phyloP scores from a whole-genome alignment of 129 eudicot genomes.

The Logfia minima region DNA sequence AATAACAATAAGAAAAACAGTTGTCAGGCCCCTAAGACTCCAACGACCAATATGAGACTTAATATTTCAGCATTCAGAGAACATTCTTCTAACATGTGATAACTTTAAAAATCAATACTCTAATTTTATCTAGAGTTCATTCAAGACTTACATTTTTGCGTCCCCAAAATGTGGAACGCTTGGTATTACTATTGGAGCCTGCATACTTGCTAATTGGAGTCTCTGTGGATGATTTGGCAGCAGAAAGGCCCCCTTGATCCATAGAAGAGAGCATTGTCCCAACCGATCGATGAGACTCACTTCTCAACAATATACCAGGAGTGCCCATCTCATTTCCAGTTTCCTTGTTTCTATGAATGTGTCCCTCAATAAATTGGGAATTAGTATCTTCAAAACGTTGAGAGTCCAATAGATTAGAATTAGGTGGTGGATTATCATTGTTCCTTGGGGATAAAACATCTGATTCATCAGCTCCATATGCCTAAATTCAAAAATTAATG shows the following conservation, averaged over 20 bases:
- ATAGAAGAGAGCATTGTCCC: slow-evolving; percentile 80
- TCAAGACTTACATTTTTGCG: slow-evolving; percentile 59
- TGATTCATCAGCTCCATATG: slow-evolving; percentile 67
- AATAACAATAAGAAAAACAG: slow-evolving; percentile 22
- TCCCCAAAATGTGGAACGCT: slow-evolving; percentile 82
- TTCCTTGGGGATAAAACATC: slow-evolving; percentile 57
- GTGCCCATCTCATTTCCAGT: slow-evolving; percentile 42
- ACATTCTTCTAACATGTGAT: slow-evolving; percentile 11
- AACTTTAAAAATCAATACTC: neutral
- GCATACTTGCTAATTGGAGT: slow-evolving; percentile 48
- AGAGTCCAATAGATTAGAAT: slow-evolving; percentile 45
- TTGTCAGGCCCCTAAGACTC: neutral
- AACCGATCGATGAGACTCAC: slow-evolving; percentile 69
- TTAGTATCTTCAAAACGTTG: slow-evolving; percentile 33
- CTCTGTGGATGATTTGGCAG: slow-evolving; percentile 55
- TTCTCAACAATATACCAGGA: slow-evolving; percentile 38
- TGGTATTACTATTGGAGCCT: slow-evolving; percentile 50
- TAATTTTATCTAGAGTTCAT: slow-evolving; percentile 14
- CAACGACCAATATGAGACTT: neutral
- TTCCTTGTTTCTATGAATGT: slow-evolving; percentile 36
- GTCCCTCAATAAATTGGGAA: slow-evolving; percentile 40
- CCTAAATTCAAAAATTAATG: slow-evolving; percentile 36
- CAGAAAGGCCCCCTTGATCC: slow-evolving; percentile 62
- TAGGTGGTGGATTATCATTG: slow-evolving; percentile 32
- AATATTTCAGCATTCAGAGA: neutral